A percentile compares a stretch with the other conserved stretches of the same genome.
phyloP scores from a whole-genome alignment of 106 monocot species.

The Dioscorea zingiberensis region DNA sequence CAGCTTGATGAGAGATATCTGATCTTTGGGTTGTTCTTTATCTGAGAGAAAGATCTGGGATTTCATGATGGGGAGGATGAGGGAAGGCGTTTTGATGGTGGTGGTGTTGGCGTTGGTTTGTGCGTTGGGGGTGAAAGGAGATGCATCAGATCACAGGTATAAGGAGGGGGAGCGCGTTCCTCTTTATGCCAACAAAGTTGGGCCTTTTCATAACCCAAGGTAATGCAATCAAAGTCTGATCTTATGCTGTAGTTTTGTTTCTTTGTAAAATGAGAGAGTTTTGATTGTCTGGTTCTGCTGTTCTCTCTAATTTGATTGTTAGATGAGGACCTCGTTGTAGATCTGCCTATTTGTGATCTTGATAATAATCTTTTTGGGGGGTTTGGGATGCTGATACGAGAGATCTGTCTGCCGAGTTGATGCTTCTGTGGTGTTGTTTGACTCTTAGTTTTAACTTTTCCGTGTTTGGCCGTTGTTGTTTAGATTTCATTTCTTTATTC shows the following conservation, averaged over 20 bases:
- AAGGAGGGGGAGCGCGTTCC: slow-evolving; percentile 53
- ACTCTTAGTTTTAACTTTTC: too few relatives aligned
- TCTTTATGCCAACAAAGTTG: slow-evolving; percentile 70
- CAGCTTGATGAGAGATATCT: not conserved
- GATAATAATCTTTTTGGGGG: too few relatives aligned
- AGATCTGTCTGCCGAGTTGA: too few relatives aligned
- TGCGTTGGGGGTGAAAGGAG: slow-evolving; percentile 20
- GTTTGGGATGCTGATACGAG: too few relatives aligned
- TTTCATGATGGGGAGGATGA: slow-evolving; percentile 1
- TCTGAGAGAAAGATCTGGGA: not conserved
- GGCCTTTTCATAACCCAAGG: slow-evolving; percentile 77
- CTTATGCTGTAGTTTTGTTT: not conserved
- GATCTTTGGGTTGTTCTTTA: not conserved
- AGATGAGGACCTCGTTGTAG: too few relatives aligned
- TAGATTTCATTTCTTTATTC: too few relatives aligned
- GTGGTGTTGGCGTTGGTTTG: slow-evolving; percentile 11
- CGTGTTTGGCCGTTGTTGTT: too few relatives aligned
- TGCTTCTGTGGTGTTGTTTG: too few relatives aligned
- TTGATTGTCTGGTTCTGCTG: not conserved
- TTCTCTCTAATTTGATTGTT: too few relatives aligned
- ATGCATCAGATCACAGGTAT: slow-evolving; percentile 52
- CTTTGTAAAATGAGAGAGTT: not conserved
- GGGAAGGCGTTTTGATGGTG: not conserved
- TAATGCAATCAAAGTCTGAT: slow-evolving; percentile 7
- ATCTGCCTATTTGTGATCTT: too few relatives aligned